Conservation (phyloP, 352 stramenopile species). For the Phytophthora idaei region DNA sequence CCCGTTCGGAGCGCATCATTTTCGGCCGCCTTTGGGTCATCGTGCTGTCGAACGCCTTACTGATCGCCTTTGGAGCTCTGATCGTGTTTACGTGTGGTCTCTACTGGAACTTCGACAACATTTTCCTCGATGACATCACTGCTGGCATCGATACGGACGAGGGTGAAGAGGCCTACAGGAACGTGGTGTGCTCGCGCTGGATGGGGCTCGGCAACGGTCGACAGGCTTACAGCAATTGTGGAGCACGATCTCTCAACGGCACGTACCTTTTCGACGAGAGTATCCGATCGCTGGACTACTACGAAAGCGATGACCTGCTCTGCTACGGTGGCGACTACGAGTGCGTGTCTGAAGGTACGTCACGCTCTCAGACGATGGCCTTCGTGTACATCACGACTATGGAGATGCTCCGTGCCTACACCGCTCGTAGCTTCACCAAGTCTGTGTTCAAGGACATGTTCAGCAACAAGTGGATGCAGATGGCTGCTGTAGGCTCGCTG, state of each 20-base stretch:
- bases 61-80: slow-evolving; percentile 60
- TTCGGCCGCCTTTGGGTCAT: slow-evolving; percentile 71
- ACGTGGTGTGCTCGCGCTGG: slow-evolving; percentile 66
- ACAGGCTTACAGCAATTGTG: slow-evolving; percentile 59
- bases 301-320: slow-evolving; percentile 48
- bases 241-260: slow-evolving; percentile 34
- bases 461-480: slow-evolving; percentile 84
- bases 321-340: slow-evolving; percentile 63
- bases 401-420: slow-evolving; percentile 78
- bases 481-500: slow-evolving; percentile 63
- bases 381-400: slow-evolving; percentile 84
- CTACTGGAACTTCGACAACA: slow-evolving; percentile 74
- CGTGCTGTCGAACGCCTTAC: slow-evolving; percentile 66
- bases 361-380: slow-evolving; percentile 73
- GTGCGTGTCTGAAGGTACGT: slow-evolving; percentile 66
- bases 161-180: slow-evolving; percentile 44
- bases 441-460: slow-evolving; percentile 75
- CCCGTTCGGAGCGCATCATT: slow-evolving; percentile 65
- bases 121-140: slow-evolving; percentile 64
- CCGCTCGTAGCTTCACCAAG: slow-evolving; percentile 78
- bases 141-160: slow-evolving; percentile 42
- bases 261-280: slow-evolving; percentile 48
- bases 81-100: slow-evolving; percentile 67
- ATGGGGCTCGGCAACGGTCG: slow-evolving; percentile 51
- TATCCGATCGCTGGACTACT: slow-evolving; percentile 35